Percentiles rank a stretch among this genome's conserved stretches.
These are phyloP conservation scores for Trifolium repens DNA, from an alignment of 306 rosid species.

Conservation along the genomic window DNA sequence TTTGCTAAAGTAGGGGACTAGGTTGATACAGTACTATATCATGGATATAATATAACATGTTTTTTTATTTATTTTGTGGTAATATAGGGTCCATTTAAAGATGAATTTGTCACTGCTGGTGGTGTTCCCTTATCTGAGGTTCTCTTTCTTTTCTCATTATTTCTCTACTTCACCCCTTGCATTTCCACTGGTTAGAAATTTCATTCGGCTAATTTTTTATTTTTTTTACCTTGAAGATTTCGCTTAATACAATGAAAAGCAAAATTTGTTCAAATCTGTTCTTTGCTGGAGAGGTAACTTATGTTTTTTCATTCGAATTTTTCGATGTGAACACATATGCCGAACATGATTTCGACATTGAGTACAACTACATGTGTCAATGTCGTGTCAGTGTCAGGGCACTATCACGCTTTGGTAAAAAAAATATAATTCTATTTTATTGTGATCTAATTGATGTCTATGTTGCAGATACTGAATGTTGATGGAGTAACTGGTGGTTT, in stretches of 20 bases:
- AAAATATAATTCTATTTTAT: conserved; percentile 3
- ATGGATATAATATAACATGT: neutral
- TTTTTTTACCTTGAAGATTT: conserved; percentile 54
- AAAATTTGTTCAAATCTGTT: conserved; percentile 65
- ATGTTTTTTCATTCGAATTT: conserved; percentile 19
- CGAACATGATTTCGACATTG: neutral
- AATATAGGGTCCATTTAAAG: conserved; percentile 88
- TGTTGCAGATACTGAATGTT: conserved; percentile 74
- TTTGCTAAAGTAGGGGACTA: neutral
- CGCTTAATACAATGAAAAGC: conserved; percentile 87
- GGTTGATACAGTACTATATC: neutral
- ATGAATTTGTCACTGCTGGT: conserved; percentile 96
- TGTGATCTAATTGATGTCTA: conserved; percentile 28
- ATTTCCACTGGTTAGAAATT: conserved; percentile 12
- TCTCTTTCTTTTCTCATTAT: conserved; percentile 45
- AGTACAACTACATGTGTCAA: too few relatives aligned
- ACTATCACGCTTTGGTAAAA: neutral
- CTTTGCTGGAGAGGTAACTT: conserved; percentile 90
- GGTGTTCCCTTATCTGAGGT: conserved; percentile 96
- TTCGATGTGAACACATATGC: neutral
- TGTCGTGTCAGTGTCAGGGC: neutral
- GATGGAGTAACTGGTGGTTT: conserved; percentile 96
- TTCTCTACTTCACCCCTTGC: conserved; percentile 12
- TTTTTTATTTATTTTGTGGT: conserved; percentile 13
- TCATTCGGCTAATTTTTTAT: conserved; percentile 1